These are phyloP conservation scores for Grammothele lineata DNA, from an alignment of 768 basidiomycete species.

Conservation along the genomic window DNA sequence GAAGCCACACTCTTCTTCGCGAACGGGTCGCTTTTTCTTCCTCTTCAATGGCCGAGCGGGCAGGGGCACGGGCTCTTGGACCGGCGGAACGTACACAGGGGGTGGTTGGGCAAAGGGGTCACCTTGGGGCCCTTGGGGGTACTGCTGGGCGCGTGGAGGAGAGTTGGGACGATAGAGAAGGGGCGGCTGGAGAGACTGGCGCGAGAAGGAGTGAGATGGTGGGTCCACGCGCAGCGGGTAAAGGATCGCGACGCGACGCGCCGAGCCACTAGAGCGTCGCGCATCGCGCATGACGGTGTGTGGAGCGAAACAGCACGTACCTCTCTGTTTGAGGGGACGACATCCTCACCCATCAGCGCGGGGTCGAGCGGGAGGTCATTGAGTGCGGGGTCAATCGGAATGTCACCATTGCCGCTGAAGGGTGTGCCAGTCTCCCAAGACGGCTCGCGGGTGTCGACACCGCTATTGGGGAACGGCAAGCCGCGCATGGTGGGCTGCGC, in stretches of 20 bases:
- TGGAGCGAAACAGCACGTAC: constrained; percentile 15
- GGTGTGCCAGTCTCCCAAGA: constrained; percentile 60
- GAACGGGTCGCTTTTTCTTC: constrained; percentile 34
- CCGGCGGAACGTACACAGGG: constrained; percentile 42
- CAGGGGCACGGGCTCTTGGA: constrained; percentile 36
- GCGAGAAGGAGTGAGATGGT: constrained; percentile 11
- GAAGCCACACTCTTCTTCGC: constrained; percentile 72
- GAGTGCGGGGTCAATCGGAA: constrained; percentile 81
- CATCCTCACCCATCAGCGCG: constrained; percentile 17
- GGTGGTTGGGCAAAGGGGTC: constrained; percentile 73
- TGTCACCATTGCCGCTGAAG: constrained; percentile 48
- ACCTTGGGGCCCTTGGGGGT: constrained; percentile 73
- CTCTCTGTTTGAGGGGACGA: constrained; percentile 3
- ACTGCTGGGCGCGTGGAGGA: constrained; percentile 38
- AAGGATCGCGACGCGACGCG: constrained; percentile 69
- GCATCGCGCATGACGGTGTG: constrained; percentile 10
- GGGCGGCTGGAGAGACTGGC: constrained; percentile 16
- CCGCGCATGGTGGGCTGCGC: constrained; percentile 8
- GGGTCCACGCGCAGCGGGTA: neutral
- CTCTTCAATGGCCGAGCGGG: constrained; percentile 42
- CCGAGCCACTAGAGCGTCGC: constrained; percentile 28
- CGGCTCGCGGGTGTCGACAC: constrained; percentile 37
- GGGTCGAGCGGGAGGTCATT: constrained; percentile 27
- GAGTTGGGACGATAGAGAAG: constrained; percentile 14
- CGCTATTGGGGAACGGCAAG: constrained; percentile 10